Evolutionary conservation across 768 basidiomycete species (phyloP).

Genomic region (Nidula microcarpa): DNA sequence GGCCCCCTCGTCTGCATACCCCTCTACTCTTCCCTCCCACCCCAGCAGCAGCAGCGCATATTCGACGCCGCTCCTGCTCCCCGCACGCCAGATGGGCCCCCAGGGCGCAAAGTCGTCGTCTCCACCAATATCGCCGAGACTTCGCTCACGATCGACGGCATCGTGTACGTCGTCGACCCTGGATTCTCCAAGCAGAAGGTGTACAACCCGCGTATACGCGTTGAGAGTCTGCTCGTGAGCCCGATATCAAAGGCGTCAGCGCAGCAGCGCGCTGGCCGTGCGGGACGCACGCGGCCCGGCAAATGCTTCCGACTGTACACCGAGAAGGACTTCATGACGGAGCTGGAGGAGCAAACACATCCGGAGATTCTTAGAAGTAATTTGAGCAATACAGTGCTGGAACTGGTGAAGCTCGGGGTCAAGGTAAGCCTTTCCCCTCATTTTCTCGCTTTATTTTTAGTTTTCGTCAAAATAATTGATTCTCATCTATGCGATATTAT

Average conservation of each 20-base stretch:
- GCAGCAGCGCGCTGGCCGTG: conserved; percentile 94
- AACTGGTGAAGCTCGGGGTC: conserved; percentile 91
- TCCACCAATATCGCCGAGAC: conserved; percentile 99
- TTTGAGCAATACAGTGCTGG: conserved; percentile 88
- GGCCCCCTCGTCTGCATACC: conserved; percentile 91
- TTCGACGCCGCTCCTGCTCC: conserved; percentile 85
- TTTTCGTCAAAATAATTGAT: background rate
- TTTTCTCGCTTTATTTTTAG: background rate
- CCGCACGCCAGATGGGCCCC: conserved; percentile 59
- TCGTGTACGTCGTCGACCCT: conserved; percentile 98
- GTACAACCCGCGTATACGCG: conserved; percentile 96
- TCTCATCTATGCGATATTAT: background rate
- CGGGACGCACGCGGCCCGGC: conserved; percentile 92
- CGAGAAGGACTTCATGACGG: conserved; percentile 93
- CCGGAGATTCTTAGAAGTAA: conserved; percentile 96
- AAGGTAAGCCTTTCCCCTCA: conserved; percentile 43
- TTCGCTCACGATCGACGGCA: conserved; percentile 95
- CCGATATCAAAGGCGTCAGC: conserved; percentile 97
- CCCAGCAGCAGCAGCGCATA: conserved; percentile 93
- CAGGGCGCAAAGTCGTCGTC: conserved; percentile 90
- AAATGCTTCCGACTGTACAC: conserved; percentile 98
- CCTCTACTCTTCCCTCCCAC: conserved; percentile 92
- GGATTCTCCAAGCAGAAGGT: conserved; percentile 98
- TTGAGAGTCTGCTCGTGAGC: conserved; percentile 88
- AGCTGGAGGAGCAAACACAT: conserved; percentile 95